Evolutionary conservation across 495 filamentous ascomycete genomes (phyloP).

Genomic region (Penicillium taxi): DNA sequence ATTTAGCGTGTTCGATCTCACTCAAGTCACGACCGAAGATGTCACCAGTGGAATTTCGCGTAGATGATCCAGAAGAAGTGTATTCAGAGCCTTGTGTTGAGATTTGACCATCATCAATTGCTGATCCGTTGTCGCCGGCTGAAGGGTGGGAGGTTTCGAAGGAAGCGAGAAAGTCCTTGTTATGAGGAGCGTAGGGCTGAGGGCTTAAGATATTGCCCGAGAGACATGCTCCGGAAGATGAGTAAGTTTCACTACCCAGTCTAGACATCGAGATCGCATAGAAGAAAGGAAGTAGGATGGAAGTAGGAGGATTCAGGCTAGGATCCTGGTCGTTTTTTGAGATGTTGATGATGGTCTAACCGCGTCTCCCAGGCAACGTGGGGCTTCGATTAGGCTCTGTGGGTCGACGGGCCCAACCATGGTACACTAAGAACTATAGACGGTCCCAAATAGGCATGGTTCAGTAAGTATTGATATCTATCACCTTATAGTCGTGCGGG

Average conservation of each 20-base stretch:
- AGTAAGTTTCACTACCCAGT: conserved; percentile 11
- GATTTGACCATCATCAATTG: conserved; percentile 17
- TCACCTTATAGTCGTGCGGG: too few relatives aligned
- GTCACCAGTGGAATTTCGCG: conserved; percentile 26
- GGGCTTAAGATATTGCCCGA: conserved; percentile 21
- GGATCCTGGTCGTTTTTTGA: not conserved
- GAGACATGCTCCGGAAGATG: conserved; percentile 4
- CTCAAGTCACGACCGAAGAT: conserved; percentile 23
- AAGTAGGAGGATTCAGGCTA: not conserved
- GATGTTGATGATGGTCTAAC: conserved; percentile 3
- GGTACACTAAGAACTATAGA: too few relatives aligned
- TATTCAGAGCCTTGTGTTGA: conserved; percentile 27
- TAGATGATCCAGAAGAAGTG: conserved; percentile 33
- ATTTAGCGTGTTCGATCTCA: conserved; percentile 23
- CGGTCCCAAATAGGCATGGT: too few relatives aligned
- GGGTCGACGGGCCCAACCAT: too few relatives aligned
- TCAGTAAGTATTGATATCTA: too few relatives aligned
- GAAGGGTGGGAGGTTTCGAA: conserved; percentile 17
- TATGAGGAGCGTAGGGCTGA: conserved; percentile 13
- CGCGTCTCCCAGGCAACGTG: conserved; percentile 7
- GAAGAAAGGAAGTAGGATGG: conserved; percentile 1
- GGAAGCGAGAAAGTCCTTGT: conserved; percentile 15
- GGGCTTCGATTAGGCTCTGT: not conserved
- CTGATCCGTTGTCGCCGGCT: conserved; percentile 10
- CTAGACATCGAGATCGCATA: conserved; percentile 15